phyloP scores from a whole-genome alignment of 2,329 filamentous ascomycete genomes.

The Calonectria naviculata region DNA sequence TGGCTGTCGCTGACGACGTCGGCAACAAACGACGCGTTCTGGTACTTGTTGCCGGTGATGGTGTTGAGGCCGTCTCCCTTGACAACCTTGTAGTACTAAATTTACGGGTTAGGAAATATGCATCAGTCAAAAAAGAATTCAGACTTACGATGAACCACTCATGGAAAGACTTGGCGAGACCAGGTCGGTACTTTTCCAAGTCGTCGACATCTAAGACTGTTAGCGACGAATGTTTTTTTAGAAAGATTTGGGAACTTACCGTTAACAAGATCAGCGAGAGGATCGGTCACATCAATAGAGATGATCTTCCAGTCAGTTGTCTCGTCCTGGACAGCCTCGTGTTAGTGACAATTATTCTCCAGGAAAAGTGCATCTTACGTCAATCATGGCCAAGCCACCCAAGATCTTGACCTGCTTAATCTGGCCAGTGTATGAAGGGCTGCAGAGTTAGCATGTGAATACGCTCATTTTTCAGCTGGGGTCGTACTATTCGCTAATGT shows the following conservation, averaged over 20 bases:
- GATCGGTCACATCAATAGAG: slow-evolving; percentile 51
- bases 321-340: slow-evolving; percentile 34
- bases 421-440: slow-evolving; percentile 48
- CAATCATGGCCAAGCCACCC: slow-evolving; percentile 52
- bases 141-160: slow-evolving; percentile 52
- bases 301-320: slow-evolving; percentile 55
- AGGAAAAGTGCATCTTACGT: slow-evolving; percentile 35
- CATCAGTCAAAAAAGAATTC: background rate
- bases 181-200: slow-evolving; percentile 52
- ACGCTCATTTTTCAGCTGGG: no score
- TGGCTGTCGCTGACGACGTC: slow-evolving; percentile 50
- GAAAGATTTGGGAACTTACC: slow-evolving; percentile 34
- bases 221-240: background rate
- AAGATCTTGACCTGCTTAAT: slow-evolving; percentile 56
- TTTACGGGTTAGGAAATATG: background rate
- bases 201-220: slow-evolving; percentile 46
- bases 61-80: slow-evolving; percentile 48
- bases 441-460: background rate
- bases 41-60: slow-evolving; percentile 50
- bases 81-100: slow-evolving; percentile 54
- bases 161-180: slow-evolving; percentile 46
- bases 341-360: background rate
- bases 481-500: slow-evolving; percentile 44
- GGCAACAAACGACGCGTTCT: slow-evolving; percentile 46
- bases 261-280: slow-evolving; percentile 47